Percentiles rank a stretch among this genome's conserved stretches.
Conservation (phyloP, 176 grass and related monocot species). For the Oryza longistaminata region DNA sequence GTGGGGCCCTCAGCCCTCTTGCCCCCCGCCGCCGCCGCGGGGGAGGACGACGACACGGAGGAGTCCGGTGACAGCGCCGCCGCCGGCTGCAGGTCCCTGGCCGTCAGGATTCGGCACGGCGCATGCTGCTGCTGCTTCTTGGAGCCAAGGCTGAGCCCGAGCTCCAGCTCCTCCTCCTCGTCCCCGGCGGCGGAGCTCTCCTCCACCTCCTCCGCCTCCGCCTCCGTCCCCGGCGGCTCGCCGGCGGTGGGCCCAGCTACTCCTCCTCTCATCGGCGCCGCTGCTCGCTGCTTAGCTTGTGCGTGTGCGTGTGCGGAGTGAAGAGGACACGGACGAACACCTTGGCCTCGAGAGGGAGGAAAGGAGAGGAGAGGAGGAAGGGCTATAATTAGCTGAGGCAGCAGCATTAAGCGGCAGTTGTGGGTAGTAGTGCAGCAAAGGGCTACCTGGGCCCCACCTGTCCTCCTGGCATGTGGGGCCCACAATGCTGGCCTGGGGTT, state of each 20-base stretch:
- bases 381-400: conserved; percentile 13
- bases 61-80: conserved; percentile 47
- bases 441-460: conserved; percentile 27
- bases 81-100: conserved; percentile 53
- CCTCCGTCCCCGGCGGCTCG: conserved; percentile 23
- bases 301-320: not conserved
- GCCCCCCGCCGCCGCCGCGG: not conserved
- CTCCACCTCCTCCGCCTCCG: conserved; percentile 43
- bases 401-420: not conserved
- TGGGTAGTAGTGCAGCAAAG: conserved; percentile 29
- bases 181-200: conserved; percentile 40
- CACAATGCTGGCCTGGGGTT: not conserved
- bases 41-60: conserved; percentile 57
- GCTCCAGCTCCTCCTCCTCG: conserved; percentile 53
- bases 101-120: conserved; percentile 68
- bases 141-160: conserved; percentile 66
- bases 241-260: conserved; percentile 20
- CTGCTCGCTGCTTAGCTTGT: not conserved
- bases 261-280: conserved; percentile 40
- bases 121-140: conserved; percentile 43
- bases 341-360: conserved; percentile 38
- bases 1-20: conserved; percentile 31
- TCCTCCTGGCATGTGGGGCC: conserved; percentile 33
- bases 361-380: not conserved
- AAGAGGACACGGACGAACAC: not conserved